Conservation (phyloP, 805 yeast genomes). For the Blastobotrys mokoenaii region DNA sequence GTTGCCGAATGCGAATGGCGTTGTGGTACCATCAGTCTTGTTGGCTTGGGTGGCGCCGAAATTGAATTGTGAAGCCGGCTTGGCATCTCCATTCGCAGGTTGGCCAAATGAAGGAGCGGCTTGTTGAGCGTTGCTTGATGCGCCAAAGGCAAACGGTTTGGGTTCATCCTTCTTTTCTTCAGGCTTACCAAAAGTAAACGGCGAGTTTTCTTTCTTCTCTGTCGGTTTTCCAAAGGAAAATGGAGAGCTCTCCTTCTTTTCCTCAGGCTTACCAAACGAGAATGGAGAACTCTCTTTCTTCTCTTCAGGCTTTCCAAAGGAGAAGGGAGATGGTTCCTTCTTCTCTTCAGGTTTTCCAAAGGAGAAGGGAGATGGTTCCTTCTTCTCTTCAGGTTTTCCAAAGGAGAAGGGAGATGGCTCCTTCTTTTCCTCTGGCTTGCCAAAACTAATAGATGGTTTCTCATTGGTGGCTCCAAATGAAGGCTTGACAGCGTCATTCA, state of each 20-base stretch:
- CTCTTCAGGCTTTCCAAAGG: not conserved
- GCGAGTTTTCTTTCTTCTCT: not conserved
- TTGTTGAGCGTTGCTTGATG: not conserved
- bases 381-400: not conserved
- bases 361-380: not conserved
- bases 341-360: not conserved
- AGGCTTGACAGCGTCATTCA: not conserved
- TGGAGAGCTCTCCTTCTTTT: not conserved
- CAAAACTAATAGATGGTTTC: not conserved
- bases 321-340: too few relatives aligned
- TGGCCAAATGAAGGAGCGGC: not conserved
- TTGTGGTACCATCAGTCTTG: not conserved
- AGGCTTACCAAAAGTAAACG: not conserved
- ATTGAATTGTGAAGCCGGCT: not conserved
- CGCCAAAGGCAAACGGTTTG: conserved; percentile 1
- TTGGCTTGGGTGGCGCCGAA: not conserved
- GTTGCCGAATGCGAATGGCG: conserved; percentile 1
- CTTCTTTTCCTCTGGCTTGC: not conserved
- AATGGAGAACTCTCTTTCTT: not conserved
- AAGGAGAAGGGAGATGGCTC: not conserved
- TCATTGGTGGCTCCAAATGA: not conserved
- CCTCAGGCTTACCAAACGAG: not conserved
- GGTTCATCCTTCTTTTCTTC: not conserved
- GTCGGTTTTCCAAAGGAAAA: not conserved
- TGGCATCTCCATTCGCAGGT: not conserved